Conservation (phyloP, 225 moss, liverwort and hornwort species). For the Polytrichum commune region DNA sequence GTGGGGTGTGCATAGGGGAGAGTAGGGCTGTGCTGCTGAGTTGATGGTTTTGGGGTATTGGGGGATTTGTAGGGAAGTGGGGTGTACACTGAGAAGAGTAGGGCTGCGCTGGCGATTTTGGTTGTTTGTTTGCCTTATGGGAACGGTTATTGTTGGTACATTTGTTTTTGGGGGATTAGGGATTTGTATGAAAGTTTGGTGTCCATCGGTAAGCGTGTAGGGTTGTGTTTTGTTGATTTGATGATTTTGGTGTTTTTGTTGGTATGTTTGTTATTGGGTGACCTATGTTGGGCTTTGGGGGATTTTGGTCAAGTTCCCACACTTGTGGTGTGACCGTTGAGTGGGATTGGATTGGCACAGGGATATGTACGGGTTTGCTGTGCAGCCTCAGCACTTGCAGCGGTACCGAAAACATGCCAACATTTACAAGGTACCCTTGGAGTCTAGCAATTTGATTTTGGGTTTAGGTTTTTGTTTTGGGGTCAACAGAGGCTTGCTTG, state of each 20-base stretch:
- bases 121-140: no score
- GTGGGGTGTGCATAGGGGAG: no score
- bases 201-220: no score
- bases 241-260: not conserved
- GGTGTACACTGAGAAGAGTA: no score
- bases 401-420: slow-evolving; percentile 25
- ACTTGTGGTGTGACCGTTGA: not conserved
- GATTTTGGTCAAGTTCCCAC: not conserved
- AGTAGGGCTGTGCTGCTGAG: no score
- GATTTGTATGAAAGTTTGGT: no score
- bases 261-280: no score
- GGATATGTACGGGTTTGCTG: slow-evolving; percentile 41
- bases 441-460: not conserved
- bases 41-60: no score
- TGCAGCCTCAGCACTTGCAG: slow-evolving; percentile 53
- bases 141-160: no score
- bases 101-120: no score
- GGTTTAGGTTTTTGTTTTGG: not conserved
- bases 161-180: no score
- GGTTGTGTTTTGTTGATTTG: not conserved
- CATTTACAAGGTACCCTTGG: slow-evolving; percentile 32
- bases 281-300: not conserved
- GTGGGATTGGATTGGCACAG: slow-evolving; percentile 20
- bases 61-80: no score
- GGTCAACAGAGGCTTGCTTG: not conserved